phyloP scores from a whole-genome alignment of 1,284 basidiomycete species.

The Paramarasmius palmivorus region DNA sequence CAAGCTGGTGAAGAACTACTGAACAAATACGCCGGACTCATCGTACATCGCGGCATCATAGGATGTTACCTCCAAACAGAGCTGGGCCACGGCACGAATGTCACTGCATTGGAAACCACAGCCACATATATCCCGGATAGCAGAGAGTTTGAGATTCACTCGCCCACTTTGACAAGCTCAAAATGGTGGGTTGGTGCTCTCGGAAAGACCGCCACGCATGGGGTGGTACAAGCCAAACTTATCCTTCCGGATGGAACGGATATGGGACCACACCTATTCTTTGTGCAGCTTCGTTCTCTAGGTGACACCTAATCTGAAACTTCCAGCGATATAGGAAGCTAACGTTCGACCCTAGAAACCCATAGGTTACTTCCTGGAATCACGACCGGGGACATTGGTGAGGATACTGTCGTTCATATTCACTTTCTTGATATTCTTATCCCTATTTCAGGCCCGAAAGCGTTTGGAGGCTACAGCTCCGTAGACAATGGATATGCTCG shows the following conservation, averaged over 20 bases:
- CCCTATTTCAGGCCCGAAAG: constrained; percentile 56
- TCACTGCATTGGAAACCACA: constrained; percentile 72
- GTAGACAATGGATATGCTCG: constrained; percentile 74
- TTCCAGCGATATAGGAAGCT: neutral
- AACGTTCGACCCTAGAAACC: constrained; percentile 40
- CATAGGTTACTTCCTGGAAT: constrained; percentile 67
- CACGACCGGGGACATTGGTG: constrained; percentile 75
- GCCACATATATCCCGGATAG: constrained; percentile 73
- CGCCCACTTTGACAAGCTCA: constrained; percentile 48
- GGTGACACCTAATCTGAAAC: constrained; percentile 32
- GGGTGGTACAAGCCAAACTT: constrained; percentile 77
- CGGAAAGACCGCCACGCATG: constrained; percentile 77
- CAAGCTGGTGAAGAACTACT: constrained; percentile 56
- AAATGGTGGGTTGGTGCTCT: constrained; percentile 86
- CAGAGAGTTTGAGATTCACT: constrained; percentile 3
- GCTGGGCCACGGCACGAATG: constrained; percentile 78
- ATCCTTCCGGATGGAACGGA: constrained; percentile 65
- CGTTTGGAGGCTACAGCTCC: constrained; percentile 51
- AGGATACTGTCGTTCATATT: neutral
- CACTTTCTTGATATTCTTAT: neutral
- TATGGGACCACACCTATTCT: constrained; percentile 78
- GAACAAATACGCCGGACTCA: constrained; percentile 48
- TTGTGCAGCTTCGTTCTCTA: constrained; percentile 66
- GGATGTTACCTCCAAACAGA: constrained; percentile 77
- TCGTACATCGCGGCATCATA: constrained; percentile 57